Percentiles rank a stretch among this genome's conserved stretches.
These are phyloP conservation scores for Dactylella cylindrospora DNA, from an alignment of 2,329 filamentous ascomycete genomes.

Conservation along the genomic window DNA sequence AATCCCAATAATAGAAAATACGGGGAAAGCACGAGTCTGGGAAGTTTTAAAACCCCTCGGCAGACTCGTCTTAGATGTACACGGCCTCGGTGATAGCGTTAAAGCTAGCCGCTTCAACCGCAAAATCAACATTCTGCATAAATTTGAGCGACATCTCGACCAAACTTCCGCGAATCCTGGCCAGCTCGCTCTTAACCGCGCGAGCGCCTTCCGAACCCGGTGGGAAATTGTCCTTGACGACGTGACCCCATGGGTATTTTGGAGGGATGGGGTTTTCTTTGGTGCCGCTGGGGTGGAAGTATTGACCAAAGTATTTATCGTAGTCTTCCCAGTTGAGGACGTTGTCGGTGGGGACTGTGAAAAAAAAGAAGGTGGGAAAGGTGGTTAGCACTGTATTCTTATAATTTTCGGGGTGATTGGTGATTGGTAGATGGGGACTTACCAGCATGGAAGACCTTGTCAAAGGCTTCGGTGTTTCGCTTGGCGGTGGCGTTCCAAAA, in stretches of 20 bases:
- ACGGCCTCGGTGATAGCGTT: conserved; percentile 72
- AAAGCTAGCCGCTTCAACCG: conserved; percentile 68
- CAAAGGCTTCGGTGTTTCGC: conserved; percentile 78
- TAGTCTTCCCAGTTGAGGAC: conserved; percentile 74
- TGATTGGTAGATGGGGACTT: no score
- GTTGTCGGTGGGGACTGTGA: conserved; percentile 64
- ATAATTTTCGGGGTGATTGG: neutral
- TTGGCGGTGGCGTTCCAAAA: conserved; percentile 74
- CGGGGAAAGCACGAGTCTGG: no score
- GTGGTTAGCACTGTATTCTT: neutral
- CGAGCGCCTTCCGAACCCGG: conserved; percentile 63
- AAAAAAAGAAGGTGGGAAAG: neutral
- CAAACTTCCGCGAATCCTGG: conserved; percentile 67
- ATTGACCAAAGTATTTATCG: conserved; percentile 67
- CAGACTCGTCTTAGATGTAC: conserved; percentile 71
- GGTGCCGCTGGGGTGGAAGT: conserved; percentile 62
- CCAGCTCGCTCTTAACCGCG: conserved; percentile 71
- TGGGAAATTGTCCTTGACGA: conserved; percentile 74
- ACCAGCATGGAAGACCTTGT: conserved; percentile 72
- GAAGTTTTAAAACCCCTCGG: no score
- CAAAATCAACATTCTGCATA: conserved; percentile 80
- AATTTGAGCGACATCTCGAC: conserved; percentile 93
- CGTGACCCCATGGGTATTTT: conserved; percentile 80
- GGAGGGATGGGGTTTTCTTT: conserved; percentile 54
- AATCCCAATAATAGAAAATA: no score